Evolutionary conservation across 1,284 basidiomycete species (phyloP), one percentile per base, ranked within the genome.

Genomic region (Porogramme epimiltina): DNA sequence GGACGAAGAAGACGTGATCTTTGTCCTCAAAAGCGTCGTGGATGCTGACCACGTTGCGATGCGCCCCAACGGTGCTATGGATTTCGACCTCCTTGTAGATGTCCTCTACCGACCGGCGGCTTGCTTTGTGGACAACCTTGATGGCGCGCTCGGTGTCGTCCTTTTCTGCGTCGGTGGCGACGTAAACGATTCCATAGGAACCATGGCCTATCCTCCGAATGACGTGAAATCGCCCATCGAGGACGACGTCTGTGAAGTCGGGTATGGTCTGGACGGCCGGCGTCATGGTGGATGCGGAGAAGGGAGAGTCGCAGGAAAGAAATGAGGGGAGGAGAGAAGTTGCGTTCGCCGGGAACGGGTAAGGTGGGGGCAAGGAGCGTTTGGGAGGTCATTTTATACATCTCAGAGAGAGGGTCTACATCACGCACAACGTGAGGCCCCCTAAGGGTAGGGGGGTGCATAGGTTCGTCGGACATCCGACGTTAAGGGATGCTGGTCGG

Each of bases 11-110:
- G 62, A 81, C 72, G 66, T 75, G 78, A 11, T 75, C 71, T 16
- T 72, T 73, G 49, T 82, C 77, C 63, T 84, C 79, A 55, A 87
- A 73, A 52, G 82, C 77, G 51, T 76, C 77, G 67, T 82, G 77
- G 28, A 89, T 66, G 5, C 78, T 74, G 55, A 87, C 79, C 56
- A 89, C 74, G 60, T 81, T 80, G 5, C 77, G 76, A 61, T 87
- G 81, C 24, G 69, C 69, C 10, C 78, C 78, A n/a, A 84, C 83
- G 33, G 78, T 72, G 42, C 74, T 71, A 62, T 89, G 87, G 78
- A 75, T 43, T 23, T 52, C 45, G n/a, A 62, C 51, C 51, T 72
- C 70, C 46, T 58, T 63, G 47, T 47, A 49, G 20, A 56, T 42
- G 37, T 42, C 37, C 18, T 39, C 50, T 48, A 56, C 41, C 23